Conservation (phyloP, 2,329 filamentous ascomycete genomes). For the Botrytis cinerea region DNA sequence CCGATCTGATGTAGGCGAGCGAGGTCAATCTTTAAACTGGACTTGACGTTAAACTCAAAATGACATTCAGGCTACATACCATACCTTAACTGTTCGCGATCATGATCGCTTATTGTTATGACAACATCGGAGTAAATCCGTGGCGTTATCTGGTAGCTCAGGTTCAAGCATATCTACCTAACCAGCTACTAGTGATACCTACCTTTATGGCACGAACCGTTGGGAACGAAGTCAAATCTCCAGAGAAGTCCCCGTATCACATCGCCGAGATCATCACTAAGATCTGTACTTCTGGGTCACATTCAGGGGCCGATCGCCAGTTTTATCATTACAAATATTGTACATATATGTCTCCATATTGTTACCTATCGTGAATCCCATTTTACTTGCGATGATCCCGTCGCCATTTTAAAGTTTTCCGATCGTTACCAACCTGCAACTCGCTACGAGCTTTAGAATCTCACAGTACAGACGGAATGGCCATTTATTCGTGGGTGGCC, state of each 20-base stretch:
- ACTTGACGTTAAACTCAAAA: neutral
- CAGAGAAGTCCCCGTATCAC: slow-evolving; percentile 5
- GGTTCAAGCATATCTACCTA: slow-evolving; percentile 13
- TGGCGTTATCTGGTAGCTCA: neutral
- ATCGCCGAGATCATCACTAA: slow-evolving; percentile 14
- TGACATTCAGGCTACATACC: neutral
- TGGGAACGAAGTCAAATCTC: slow-evolving; percentile 8
- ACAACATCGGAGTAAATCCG: neutral
- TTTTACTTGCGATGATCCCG: neutral
- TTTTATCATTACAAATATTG: neutral
- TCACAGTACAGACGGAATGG: neutral
- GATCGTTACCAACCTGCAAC: neutral
- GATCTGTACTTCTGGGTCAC: slow-evolving; percentile 10
- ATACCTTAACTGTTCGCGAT: neutral
- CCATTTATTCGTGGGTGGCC: neutral
- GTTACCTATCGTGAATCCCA: neutral
- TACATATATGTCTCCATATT: neutral
- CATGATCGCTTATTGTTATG: neutral
- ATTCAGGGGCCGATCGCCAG: neutral
- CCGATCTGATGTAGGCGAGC: neutral
- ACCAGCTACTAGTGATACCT: slow-evolving; percentile 6
- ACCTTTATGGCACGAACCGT: slow-evolving; percentile 3
- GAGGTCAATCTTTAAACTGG: neutral
- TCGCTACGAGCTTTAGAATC: neutral
- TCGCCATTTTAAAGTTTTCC: slow-evolving; percentile 7